Evolutionary conservation across 257 asterid genomes (phyloP), one percentile per base, ranked within the genome.

Genomic region (Voacanga thouarsii): DNA sequence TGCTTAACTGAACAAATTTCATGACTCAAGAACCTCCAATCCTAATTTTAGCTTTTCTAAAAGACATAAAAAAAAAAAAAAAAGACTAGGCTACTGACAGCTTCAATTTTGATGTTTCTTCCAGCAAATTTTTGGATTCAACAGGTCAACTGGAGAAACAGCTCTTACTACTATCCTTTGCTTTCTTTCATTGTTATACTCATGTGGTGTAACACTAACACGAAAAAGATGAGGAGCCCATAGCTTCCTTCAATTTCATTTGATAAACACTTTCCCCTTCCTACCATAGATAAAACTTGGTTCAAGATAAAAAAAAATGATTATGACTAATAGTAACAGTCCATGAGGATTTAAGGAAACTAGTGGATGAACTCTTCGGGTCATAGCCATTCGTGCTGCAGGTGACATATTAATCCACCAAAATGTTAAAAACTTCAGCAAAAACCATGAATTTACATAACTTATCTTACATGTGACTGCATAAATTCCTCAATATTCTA

Each of bases 281-380:
- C 94, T 89, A 71, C 37, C 21, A 79, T 5, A 8, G 9, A 43
- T 56, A 39, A 60, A 71, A 63, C 59, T 23, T 12, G n/a, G 63
- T 78, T 72, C 57, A 51, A 51, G 14, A 50, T 7, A 15, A 7
- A 50, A 5, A 50, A 11, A 15, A 50, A 51, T 51, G 57, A 12
- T 51, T 23, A 7, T 16, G 15, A 51, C 57, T 51, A 12, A 51
- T 5, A 23, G 57, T 19, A 51, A 14, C 21, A n/a, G n/a, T n/a
- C n/a, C n/a, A n/a, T n/a, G n/a, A 55, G 98, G 99, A 82, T 92
- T 93, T 83, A 96, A 82, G 11, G 99, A 92, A 72, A 88, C 95
- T 37, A 96, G 97, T 0, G 99, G 99, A 28, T 90, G 96, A 61
- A 93, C 80, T 75, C 98, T 87, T 7, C 97, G 75, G 14, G 97